Evolutionary conservation across 495 filamentous ascomycete genomes (phyloP).

Genomic region (Talaromyces borbonicus): DNA sequence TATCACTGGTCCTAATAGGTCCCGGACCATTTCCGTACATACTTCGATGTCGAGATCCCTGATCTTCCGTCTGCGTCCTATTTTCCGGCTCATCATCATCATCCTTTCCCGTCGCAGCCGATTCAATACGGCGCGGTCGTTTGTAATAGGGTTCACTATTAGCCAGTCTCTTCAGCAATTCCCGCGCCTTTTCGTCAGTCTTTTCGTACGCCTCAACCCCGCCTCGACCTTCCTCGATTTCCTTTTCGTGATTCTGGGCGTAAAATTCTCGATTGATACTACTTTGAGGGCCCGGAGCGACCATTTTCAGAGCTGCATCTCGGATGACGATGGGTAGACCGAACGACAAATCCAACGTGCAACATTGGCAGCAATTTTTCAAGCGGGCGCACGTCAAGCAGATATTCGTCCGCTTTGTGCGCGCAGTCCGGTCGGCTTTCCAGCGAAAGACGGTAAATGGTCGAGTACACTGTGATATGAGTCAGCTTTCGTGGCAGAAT

Average conservation of each 20-base stretch:
- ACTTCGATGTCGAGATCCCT: background rate
- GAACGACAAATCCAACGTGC: slow-evolving; percentile 95
- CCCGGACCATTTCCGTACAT: slow-evolving; percentile 23
- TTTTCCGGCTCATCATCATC: slow-evolving; percentile 27
- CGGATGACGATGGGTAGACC: slow-evolving; percentile 87
- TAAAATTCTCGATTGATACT: slow-evolving; percentile 94
- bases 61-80: background rate
- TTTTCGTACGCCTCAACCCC: slow-evolving; percentile 87
- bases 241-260: slow-evolving; percentile 91
- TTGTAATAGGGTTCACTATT: slow-evolving; percentile 91
- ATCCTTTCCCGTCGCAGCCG: slow-evolving; percentile 28
- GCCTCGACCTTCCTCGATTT: slow-evolving; percentile 81
- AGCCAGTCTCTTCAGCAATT: slow-evolving; percentile 74
- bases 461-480: slow-evolving; percentile 56
- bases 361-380: slow-evolving; percentile 98
- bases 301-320: slow-evolving; percentile 96
- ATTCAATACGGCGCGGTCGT: slow-evolving; percentile 62
- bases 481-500: too few species aligned
- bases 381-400: slow-evolving; percentile 91
- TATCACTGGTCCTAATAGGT: slow-evolving; percentile 60
- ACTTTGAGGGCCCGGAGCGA: slow-evolving; percentile 82
- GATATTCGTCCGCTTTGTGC: slow-evolving; percentile 80
- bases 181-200: slow-evolving; percentile 89
- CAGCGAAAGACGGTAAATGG: slow-evolving; percentile 94
- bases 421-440: slow-evolving; percentile 81